These are phyloP conservation scores for Geum urbanum DNA, from an alignment of 306 rosid genomes.

Conservation along the genomic window DNA sequence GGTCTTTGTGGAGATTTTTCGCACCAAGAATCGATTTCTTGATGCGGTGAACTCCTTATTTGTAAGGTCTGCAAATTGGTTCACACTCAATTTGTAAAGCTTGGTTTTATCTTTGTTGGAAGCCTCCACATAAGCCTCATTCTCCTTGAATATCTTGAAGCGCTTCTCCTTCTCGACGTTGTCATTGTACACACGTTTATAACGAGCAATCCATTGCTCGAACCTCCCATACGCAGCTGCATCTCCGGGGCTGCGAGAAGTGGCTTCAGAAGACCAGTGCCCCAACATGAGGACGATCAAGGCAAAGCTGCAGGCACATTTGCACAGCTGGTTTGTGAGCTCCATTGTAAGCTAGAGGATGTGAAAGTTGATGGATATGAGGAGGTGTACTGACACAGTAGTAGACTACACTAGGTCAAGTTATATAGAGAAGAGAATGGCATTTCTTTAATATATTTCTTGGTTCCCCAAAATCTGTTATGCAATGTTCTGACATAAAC, in stretches of 20 bases:
- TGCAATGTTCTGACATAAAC: not conserved
- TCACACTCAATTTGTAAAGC: not conserved
- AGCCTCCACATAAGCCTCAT: not conserved
- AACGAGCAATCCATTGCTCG: not conserved
- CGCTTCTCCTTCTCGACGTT: not conserved
- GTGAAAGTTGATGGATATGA: not conserved
- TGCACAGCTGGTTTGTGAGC: not conserved
- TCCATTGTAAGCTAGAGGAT: not conserved
- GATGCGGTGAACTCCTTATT: slow-evolving; percentile 2
- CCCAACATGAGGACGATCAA: slow-evolving; percentile 5
- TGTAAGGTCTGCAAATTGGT: slow-evolving; percentile 7
- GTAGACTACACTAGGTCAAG: not conserved
- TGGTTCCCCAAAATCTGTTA: not conserved
- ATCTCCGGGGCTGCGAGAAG: not conserved
- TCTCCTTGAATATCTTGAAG: slow-evolving; percentile 4
- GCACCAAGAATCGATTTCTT: slow-evolving; percentile 43
- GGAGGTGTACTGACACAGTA: not conserved
- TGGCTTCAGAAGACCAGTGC: not conserved
- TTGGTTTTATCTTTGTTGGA: not conserved
- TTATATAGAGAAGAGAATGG: not conserved
- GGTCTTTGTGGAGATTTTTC: slow-evolving; percentile 25
- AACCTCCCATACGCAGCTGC: not conserved
- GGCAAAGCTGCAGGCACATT: not conserved
- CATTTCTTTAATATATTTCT: not conserved
- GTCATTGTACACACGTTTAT: not conserved